Evolutionary conservation across 78 protist species (phyloP), one percentile per base, ranked within the genome.

Genomic region (Protostelium mycophagum): DNA sequence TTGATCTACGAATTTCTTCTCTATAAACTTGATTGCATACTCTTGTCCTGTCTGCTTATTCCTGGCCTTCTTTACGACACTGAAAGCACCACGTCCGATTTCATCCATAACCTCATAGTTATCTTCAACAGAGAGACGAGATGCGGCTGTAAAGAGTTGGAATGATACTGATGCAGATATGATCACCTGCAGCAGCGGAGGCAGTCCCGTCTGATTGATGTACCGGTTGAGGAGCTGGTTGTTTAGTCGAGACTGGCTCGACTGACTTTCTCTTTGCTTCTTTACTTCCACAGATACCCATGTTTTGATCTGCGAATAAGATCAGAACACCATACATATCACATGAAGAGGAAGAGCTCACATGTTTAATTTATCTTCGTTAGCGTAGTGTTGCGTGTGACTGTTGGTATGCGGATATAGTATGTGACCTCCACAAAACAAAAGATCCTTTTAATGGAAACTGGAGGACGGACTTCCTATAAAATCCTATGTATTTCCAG

Each of bases 21-120:
- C 35, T 28, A 94, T 89, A 25, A 91, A 86, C 63, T 94, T 94
- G 34, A 94, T 36, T 28, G 96, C 96, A 0, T 90, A 92, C 86
- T 38, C 84, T n/a, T 91, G 90, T 39, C 92, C 90, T 37, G 93
- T 91, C 29, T 84, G 91, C 86, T 91, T 91, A 89, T 89, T 84
- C 84, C 87, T 91, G 83, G 93, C 94, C 35, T 91, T 89, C 88
- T 91, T 87, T 28, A 94, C 96, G 5, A 89, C 38, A 36, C 91
- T 87, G 37, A 90, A 94, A 63, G 93, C 90, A n/a, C 96, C 96
- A 83, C 96, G 91, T 85, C 28, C 36, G 36, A 37, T 34, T 1
- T 51, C 73, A 51, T 51, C 16, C 31, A 25, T 16, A 51, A 51
- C 16, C 73, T 51, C 73, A 16, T 51, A 51, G 31, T 51, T 51